Conservation (phyloP, 768 basidiomycete species). For the Exidia glandulosa region DNA sequence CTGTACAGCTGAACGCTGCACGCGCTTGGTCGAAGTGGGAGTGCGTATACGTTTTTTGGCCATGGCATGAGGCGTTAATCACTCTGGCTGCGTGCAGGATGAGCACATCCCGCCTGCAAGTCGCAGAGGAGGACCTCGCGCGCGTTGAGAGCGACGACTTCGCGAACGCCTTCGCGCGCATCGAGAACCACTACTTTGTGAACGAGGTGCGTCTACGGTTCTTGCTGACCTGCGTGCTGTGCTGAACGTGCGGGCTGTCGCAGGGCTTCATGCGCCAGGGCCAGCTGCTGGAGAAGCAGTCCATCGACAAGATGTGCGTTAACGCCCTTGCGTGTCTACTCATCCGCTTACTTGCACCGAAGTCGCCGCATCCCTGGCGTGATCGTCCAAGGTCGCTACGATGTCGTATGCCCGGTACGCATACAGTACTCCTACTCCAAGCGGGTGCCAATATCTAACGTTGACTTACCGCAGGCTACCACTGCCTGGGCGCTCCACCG, state of each 20-base stretch:
- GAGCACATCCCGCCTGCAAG: slow-evolving; percentile 63
- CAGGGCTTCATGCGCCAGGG: slow-evolving; percentile 84
- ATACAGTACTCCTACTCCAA: background rate
- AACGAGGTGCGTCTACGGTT: slow-evolving; percentile 43
- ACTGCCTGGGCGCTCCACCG: slow-evolving; percentile 25
- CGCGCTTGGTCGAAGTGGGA: slow-evolving; percentile 89
- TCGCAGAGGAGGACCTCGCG: slow-evolving; percentile 57
- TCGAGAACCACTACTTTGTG: slow-evolving; percentile 87
- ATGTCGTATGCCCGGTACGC: slow-evolving; percentile 75
- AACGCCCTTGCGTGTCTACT: background rate
- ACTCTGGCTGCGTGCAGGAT: slow-evolving; percentile 37
- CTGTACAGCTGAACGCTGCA: slow-evolving; percentile 54
- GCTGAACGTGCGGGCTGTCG: slow-evolving; percentile 1
- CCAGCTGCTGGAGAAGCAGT: slow-evolving; percentile 71
- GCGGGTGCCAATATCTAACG: background rate
- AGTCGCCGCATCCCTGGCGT: slow-evolving; percentile 83
- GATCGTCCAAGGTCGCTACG: slow-evolving; percentile 80
- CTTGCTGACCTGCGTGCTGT: background rate
- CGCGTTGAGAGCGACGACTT: slow-evolving; percentile 63
- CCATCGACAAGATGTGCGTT: slow-evolving; percentile 77
- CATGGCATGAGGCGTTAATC: background rate
- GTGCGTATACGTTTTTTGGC: slow-evolving; percentile 34
- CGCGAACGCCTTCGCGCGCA: slow-evolving; percentile 73
- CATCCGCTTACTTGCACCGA: slow-evolving; percentile 3
- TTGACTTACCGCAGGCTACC: slow-evolving; percentile 6